Base-by-base conservation (phyloP, 495 filamentous ascomycete species). In the Paragyromitra xinjiangensis region DNA sequence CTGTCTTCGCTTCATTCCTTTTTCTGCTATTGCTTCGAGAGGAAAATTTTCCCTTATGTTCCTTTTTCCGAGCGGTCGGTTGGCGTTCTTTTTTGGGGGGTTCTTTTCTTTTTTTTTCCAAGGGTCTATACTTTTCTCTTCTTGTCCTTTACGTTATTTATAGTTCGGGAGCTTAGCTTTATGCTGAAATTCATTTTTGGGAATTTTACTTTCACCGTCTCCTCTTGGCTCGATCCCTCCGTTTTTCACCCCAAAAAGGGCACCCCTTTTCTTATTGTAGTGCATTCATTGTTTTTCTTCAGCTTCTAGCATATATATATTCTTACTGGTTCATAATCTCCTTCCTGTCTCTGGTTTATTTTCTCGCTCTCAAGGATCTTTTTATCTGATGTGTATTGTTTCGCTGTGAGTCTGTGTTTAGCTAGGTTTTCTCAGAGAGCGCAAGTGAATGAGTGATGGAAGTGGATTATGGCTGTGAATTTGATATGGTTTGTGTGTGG, bases 151-250 rank as follows among this genome's bases (percentile, higher is more conserved):
- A 56, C 56, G 22, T 69, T 77, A 59, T 53, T 62, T 71, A 78
- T 71, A 78, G 63, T 65, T 78, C 63, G 55, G 56, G 77, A 70
- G 51, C 67, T 78, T 71, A 55, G 73, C 74, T 78, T 78, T 78
- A 78, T 42, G 73, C 45, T 78, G 55, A 71, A 78, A 79, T 79
- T 63, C 61, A 78, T 79, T 79, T 78, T 78, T 72, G 77, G 77
- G 74, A 72, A 77, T 67, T 80, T 80, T 81, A 71, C 58, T 74
- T 81, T 59, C 61, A 51, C 62, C 67, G 58, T 80, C 63, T 69
- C 48, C 79, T 62, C 53, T 45, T 45, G 40, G 64, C 29, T 37
- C 39, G 50, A 65, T 69, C 48, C 64, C 77, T 63, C 12, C 51
- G 53, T 56, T 56, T 55, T 56, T 24, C 34, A 50, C 39, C 26